A percentile compares a stretch with the other conserved stretches of the same genome.
Evolutionary conservation across 2,329 filamentous ascomycete genomes (phyloP).

Genomic region (Fusarium citri): DNA sequence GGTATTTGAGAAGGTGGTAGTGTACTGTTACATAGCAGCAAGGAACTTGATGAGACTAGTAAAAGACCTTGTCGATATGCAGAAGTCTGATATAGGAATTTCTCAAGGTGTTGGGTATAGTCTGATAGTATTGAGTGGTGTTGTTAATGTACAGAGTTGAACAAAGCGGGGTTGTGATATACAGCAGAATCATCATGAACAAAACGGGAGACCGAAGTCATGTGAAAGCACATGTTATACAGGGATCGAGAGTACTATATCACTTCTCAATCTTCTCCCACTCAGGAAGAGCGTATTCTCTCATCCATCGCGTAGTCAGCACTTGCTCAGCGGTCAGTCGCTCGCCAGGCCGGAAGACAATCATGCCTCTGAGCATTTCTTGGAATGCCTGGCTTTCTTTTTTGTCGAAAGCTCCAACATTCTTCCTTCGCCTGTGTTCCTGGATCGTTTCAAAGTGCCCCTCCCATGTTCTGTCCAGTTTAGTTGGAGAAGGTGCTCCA

Average conservation of each 20-base stretch:
- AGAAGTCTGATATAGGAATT: not conserved
- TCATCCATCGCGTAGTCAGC: constrained; percentile 5
- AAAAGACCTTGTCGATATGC: not conserved
- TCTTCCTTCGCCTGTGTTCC: too few species aligned
- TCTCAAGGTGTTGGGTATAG: fast-evolving
- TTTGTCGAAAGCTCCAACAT: not conserved
- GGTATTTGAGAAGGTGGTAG: not conserved
- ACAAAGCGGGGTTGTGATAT: not conserved
- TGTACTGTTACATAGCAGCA: not conserved
- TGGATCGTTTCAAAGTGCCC: too few species aligned
- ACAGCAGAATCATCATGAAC: too few species aligned
- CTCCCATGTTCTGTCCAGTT: too few species aligned
- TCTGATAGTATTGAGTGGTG: not conserved
- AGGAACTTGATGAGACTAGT: not conserved
- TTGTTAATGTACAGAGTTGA: not conserved
- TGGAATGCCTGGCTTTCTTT: constrained; percentile 4
- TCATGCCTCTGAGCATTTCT: constrained; percentile 24
- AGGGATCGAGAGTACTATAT: not conserved
- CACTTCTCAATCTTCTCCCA: not conserved
- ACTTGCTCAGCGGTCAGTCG: constrained; percentile 18
- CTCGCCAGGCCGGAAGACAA: constrained; percentile 1
- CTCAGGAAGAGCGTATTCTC: constrained; percentile 7
- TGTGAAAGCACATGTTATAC: not conserved
- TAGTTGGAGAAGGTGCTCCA: too few species aligned
- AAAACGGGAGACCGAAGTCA: not conserved